A percentile compares a stretch with the other conserved stretches of the same genome.
Evolutionary conservation across 306 rosid species (phyloP).

Genomic region (Dryas alaskensis): DNA sequence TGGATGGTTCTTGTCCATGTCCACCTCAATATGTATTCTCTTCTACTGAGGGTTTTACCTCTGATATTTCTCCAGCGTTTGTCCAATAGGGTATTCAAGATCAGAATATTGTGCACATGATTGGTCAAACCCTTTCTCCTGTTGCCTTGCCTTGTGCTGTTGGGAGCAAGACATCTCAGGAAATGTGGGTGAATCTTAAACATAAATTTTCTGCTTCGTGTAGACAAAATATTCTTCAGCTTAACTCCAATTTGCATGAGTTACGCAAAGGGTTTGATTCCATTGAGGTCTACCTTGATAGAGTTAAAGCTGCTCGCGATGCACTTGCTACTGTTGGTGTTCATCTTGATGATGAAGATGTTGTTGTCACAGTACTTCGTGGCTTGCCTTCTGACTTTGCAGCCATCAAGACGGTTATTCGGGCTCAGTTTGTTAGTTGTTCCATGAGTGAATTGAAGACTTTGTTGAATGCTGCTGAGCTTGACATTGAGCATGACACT

Average conservation of each 20-base stretch:
- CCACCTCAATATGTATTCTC: too few species aligned
- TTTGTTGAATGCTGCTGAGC: too few species aligned
- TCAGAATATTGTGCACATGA: background rate
- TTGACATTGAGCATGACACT: too few species aligned
- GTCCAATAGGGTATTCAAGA: background rate
- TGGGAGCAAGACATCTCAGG: background rate
- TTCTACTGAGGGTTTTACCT: too few species aligned
- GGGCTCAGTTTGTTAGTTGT: too few species aligned
- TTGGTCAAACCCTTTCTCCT: background rate
- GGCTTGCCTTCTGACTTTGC: too few species aligned
- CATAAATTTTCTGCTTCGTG: background rate
- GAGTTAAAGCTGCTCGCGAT: background rate
- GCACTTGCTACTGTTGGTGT: background rate
- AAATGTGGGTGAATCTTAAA: background rate
- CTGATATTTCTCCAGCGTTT: background rate
- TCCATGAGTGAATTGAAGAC: too few species aligned
- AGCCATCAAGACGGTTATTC: too few species aligned
- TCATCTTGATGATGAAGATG: too few species aligned
- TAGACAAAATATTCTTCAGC: background rate
- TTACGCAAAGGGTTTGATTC: background rate
- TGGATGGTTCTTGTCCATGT: too few species aligned
- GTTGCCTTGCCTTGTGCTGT: background rate
- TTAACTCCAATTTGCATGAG: background rate
- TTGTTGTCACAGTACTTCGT: too few species aligned
- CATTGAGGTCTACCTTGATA: background rate